A percentile compares a stretch with the other conserved stretches of the same genome.
Evolutionary conservation across 331 rosid species (phyloP).

Genomic region (Pyracantha coccinea): DNA sequence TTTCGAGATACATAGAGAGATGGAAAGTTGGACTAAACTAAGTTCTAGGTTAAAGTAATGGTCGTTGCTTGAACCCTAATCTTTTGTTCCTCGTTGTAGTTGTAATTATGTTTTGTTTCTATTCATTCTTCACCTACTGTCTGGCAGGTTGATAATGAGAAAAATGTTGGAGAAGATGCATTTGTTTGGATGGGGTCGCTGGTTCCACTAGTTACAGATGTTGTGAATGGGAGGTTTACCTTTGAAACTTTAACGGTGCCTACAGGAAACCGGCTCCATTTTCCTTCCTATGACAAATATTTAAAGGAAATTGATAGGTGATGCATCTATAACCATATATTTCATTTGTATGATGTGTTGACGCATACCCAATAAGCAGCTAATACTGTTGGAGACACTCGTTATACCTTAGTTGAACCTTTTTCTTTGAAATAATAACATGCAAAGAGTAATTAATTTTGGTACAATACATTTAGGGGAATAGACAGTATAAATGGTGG

Average conservation of each 20-base stretch:
- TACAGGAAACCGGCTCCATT: constrained; percentile 64
- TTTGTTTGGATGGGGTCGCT: constrained; percentile 83
- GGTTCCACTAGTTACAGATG: constrained; percentile 60
- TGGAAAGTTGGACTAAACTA: background rate
- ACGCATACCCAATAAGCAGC: background rate
- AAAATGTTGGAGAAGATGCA: constrained; percentile 80
- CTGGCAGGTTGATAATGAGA: constrained; percentile 52
- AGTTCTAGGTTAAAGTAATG: background rate
- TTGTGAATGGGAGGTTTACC: constrained; percentile 68
- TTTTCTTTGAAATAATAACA: no score
- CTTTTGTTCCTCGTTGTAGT: background rate
- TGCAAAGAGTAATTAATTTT: no score
- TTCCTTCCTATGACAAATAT: constrained; percentile 71
- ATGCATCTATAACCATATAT: constrained; percentile 3
- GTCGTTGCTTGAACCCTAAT: background rate
- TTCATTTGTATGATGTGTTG: background rate
- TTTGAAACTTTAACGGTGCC: constrained; percentile 77
- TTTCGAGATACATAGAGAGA: background rate
- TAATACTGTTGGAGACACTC: background rate
- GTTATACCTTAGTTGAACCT: background rate
- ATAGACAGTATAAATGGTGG: no score
- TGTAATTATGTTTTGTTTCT: background rate
- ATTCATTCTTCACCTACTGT: background rate
- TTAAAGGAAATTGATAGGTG: constrained; percentile 71
- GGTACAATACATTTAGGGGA: no score